Conservation (phyloP, 1,284 basidiomycete species). For the Cryptococcus sp. region DNA sequence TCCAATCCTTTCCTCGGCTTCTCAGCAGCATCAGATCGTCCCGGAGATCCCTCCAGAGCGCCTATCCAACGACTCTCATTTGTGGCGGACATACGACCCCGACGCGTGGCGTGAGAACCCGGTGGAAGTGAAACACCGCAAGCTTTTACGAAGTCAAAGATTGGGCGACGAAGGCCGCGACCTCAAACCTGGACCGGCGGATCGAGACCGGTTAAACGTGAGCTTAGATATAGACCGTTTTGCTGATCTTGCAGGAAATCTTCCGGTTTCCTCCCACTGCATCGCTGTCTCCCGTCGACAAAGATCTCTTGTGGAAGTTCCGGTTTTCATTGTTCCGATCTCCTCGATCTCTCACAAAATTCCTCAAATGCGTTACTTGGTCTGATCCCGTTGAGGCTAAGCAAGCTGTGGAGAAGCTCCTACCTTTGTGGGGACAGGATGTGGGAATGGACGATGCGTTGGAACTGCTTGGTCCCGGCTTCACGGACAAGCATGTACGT, state of each 20-base stretch:
- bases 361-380: constrained; percentile 98
- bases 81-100: constrained; percentile 92
- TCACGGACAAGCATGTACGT: constrained; percentile 85
- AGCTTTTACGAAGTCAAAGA: constrained; percentile 90
- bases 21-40: constrained; percentile 28
- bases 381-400: constrained; percentile 92
- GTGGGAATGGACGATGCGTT: constrained; percentile 96
- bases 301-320: constrained; percentile 98
- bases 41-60: constrained; percentile 54
- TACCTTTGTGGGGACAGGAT: constrained; percentile 91
- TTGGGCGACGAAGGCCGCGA: constrained; percentile 93
- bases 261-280: constrained; percentile 87
- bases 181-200: constrained; percentile 92
- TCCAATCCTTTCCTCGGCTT: constrained; percentile 41
- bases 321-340: constrained; percentile 86
- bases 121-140: constrained; percentile 94
- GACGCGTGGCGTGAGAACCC: constrained; percentile 85
- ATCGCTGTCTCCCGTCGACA: constrained; percentile 83
- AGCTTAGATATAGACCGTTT: constrained; percentile 32
- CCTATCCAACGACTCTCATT: constrained; percentile 63
- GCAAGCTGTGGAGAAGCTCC: constrained; percentile 92
- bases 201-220: constrained; percentile 89
- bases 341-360: constrained; percentile 85
- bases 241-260: constrained; percentile 67
- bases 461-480: constrained; percentile 88